These are phyloP conservation scores for Trichocladium uniseriatum DNA, from an alignment of 495 filamentous ascomycete species.

Conservation along the genomic window DNA sequence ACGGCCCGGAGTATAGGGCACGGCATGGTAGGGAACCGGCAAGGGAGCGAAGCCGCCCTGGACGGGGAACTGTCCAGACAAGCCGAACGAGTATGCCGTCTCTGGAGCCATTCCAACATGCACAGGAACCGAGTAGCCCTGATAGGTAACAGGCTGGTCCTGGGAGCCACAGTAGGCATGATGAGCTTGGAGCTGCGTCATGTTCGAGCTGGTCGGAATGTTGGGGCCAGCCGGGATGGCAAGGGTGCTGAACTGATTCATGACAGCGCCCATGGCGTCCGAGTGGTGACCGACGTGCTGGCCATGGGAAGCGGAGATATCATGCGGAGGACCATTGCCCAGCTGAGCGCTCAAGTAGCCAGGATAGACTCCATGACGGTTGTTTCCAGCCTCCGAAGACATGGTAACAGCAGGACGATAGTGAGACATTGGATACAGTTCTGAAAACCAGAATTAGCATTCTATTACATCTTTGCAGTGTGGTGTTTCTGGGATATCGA, in stretches of 20 bases:
- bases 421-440: constrained; percentile 17
- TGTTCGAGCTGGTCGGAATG: constrained; percentile 11
- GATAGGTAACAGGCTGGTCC: constrained; percentile 28
- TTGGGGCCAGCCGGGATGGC: constrained; percentile 22
- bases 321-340: constrained; percentile 17
- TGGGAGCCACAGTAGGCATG: constrained; percentile 24
- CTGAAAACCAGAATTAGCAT: constrained; percentile 1
- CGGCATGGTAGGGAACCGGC: constrained; percentile 26
- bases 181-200: constrained; percentile 21
- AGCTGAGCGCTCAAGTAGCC: constrained; percentile 20
- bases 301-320: constrained; percentile 14
- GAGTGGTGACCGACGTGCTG: constrained; percentile 20
- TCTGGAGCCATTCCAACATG: constrained; percentile 27
- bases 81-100: constrained; percentile 17
- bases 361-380: constrained; percentile 20
- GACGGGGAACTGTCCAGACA: constrained; percentile 28
- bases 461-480: too few relatives aligned
- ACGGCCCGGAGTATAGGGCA: constrained; percentile 44
- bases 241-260: constrained; percentile 35
- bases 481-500: too few relatives aligned
- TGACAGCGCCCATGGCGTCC: constrained; percentile 23
- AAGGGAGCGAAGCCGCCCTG: constrained; percentile 27
- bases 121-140: constrained; percentile 22
- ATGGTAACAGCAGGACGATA: constrained; percentile 18
- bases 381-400: constrained; percentile 18